Evolutionary conservation across 2,329 filamentous ascomycete species (phyloP).

Genomic region (Hortaea sp.): DNA sequence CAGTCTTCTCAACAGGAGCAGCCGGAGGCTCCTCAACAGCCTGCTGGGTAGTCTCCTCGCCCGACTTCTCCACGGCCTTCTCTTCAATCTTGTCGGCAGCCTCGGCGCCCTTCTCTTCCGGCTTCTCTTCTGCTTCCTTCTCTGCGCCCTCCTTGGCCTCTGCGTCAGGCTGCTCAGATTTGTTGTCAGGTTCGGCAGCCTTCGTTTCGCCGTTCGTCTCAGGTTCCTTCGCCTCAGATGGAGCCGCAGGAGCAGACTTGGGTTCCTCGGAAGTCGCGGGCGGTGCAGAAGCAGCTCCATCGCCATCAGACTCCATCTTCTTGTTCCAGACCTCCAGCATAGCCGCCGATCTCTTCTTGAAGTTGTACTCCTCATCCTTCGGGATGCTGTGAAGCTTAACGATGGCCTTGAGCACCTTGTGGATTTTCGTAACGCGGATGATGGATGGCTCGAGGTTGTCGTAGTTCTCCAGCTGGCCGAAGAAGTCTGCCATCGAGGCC

Average conservation of each 20-base stretch:
- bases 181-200: slow-evolving; percentile 8
- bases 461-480: slow-evolving; percentile 71
- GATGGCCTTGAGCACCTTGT: slow-evolving; percentile 95
- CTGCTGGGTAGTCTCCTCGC: slow-evolving; percentile 6
- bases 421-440: slow-evolving; percentile 88
- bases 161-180: slow-evolving; percentile 14
- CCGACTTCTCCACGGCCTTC: slow-evolving; percentile 9
- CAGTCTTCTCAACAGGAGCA: slow-evolving; percentile 4
- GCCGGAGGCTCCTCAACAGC: slow-evolving; percentile 3
- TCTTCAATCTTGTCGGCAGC: slow-evolving; percentile 13
- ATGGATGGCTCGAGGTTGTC: slow-evolving; percentile 77
- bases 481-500: slow-evolving; percentile 64
- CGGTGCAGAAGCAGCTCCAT: slow-evolving; percentile 17
- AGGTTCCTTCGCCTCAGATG: slow-evolving; percentile 21
- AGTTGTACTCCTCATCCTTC: slow-evolving; percentile 76
- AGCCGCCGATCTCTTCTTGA: slow-evolving; percentile 71
- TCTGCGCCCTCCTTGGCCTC: slow-evolving; percentile 11
- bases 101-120: slow-evolving; percentile 12
- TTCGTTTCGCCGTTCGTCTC: slow-evolving; percentile 21
- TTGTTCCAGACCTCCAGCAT: slow-evolving; percentile 86
- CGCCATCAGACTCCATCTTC: slow-evolving; percentile 44
- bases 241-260: slow-evolving; percentile 19
- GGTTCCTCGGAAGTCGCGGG: slow-evolving; percentile 24
- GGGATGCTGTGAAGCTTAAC: slow-evolving; percentile 79
- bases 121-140: slow-evolving; percentile 12